Evolutionary conservation across 495 filamentous ascomycete species (phyloP).

Genomic region (Penicillium tannophilum): DNA sequence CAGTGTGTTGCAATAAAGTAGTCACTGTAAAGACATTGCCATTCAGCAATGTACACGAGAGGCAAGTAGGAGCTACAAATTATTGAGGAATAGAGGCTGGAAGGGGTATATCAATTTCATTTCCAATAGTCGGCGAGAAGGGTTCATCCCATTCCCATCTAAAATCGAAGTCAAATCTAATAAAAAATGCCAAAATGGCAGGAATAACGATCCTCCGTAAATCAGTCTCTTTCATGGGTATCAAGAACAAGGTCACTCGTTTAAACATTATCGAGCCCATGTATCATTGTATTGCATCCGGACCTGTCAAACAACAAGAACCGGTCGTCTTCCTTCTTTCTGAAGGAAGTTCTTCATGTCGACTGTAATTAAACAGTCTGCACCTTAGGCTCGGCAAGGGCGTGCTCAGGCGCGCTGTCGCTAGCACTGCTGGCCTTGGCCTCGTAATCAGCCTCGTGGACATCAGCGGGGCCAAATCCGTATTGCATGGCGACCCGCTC

Average conservation of each 20-base stretch:
- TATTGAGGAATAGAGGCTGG: background rate
- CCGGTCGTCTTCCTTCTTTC: background rate
- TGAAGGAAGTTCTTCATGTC: background rate
- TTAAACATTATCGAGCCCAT: constrained; percentile 1
- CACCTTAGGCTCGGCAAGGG: background rate
- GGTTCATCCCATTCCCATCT: background rate
- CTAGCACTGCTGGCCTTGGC: background rate
- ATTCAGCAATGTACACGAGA: too few species aligned
- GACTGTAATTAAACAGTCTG: constrained; percentile 1
- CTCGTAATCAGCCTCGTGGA: constrained; percentile 23
- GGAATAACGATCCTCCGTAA: background rate
- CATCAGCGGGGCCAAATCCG: constrained; percentile 45
- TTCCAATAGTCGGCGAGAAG: background rate
- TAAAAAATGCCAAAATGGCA: background rate
- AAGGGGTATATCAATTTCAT: background rate
- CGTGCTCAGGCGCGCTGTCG: background rate
- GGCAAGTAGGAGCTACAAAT: background rate
- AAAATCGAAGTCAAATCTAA: background rate
- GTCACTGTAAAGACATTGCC: too few species aligned
- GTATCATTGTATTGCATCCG: background rate
- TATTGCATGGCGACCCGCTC: constrained; percentile 64
- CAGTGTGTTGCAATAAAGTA: too few species aligned
- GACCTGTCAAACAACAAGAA: too few species aligned
- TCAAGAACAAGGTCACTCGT: background rate
- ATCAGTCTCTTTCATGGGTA: background rate